A percentile compares a stretch with the other conserved stretches of the same genome.
Conservation (phyloP, 495 filamentous ascomycete species). For the Penicillium bialowiezense region DNA sequence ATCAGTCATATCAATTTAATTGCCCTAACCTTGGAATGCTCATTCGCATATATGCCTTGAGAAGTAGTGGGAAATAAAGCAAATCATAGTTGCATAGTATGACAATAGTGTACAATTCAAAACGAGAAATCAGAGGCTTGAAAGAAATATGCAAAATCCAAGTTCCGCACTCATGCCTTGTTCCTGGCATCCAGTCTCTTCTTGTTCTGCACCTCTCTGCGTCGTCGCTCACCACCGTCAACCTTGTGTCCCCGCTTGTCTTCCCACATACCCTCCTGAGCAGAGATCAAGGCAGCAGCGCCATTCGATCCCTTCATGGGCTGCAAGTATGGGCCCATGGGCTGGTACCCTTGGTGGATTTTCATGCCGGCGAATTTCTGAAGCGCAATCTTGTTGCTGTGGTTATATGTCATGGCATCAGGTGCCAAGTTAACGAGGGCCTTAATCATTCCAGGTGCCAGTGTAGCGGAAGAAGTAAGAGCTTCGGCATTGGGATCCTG, state of each 20-base stretch:
- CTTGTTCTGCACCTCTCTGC: conserved; percentile 76
- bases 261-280: conserved; percentile 89
- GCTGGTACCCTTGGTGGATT: conserved; percentile 59
- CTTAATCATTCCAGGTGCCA: conserved; percentile 53
- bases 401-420: conserved; percentile 44
- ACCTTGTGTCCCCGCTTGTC: conserved; percentile 79
- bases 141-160: conserved; percentile 23
- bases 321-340: conserved; percentile 68
- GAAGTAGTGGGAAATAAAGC: background rate
- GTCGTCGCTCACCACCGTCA: conserved; percentile 92
- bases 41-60: background rate
- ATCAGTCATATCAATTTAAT: conserved; percentile 12
- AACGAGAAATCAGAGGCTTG: conserved; percentile 11
- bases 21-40: background rate
- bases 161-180: conserved; percentile 29
- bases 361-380: conserved; percentile 61
- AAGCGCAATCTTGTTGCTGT: conserved; percentile 31
- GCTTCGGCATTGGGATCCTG: background rate
- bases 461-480: conserved; percentile 37
- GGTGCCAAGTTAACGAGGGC: conserved; percentile 71
- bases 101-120: conserved; percentile 24
- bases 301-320: conserved; percentile 60
- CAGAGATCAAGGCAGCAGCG: conserved; percentile 58
- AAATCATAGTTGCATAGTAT: conserved; percentile 15
- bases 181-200: conserved; percentile 49